A percentile compares a stretch with the other conserved stretches of the same genome.
Evolutionary conservation across 2,329 filamentous ascomycete species (phyloP).

Genomic region (Dactylonectria macrodidyma): DNA sequence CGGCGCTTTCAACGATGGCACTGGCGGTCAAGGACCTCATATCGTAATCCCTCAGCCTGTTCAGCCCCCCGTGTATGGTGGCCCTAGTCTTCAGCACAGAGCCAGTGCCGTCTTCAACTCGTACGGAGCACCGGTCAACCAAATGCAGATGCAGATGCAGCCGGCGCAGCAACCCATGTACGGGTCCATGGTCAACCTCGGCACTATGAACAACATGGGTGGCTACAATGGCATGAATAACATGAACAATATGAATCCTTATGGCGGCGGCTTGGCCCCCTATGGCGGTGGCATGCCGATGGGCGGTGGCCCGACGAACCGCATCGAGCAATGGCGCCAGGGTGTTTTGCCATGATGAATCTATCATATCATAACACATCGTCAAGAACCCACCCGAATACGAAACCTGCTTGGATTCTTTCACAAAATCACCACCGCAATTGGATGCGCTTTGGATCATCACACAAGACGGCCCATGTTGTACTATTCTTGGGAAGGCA

Average conservation of each 20-base stretch:
- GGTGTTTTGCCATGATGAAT: constrained; percentile 54
- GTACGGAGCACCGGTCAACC: constrained; percentile 44
- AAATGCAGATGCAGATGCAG: constrained; percentile 28
- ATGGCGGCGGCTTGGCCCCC: constrained; percentile 43
- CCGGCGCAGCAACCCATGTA: constrained; percentile 45
- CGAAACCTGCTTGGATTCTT: constrained; percentile 6
- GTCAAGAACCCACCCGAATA: not conserved
- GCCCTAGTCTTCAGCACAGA: constrained; percentile 43
- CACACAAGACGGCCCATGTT: constrained; percentile 12
- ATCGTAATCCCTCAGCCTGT: constrained; percentile 47
- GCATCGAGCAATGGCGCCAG: constrained; percentile 61
- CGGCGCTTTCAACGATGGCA: constrained; percentile 70
- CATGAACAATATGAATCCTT: constrained; percentile 38
- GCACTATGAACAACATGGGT: constrained; percentile 39
- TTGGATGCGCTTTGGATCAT: constrained; percentile 14
- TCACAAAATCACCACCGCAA: not conserved
- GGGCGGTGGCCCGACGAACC: constrained; percentile 49
- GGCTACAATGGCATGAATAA: constrained; percentile 43
- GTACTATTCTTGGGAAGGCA: constrained; percentile 30
- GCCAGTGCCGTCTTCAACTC: constrained; percentile 52
- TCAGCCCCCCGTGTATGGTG: constrained; percentile 45
- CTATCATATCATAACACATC: not conserved
- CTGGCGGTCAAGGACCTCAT: constrained; percentile 55
- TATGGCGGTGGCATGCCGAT: constrained; percentile 51
- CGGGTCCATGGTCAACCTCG: constrained; percentile 43